Conservation (phyloP, 768 basidiomycete species). For the Tylopilus rubrobrunneus region DNA sequence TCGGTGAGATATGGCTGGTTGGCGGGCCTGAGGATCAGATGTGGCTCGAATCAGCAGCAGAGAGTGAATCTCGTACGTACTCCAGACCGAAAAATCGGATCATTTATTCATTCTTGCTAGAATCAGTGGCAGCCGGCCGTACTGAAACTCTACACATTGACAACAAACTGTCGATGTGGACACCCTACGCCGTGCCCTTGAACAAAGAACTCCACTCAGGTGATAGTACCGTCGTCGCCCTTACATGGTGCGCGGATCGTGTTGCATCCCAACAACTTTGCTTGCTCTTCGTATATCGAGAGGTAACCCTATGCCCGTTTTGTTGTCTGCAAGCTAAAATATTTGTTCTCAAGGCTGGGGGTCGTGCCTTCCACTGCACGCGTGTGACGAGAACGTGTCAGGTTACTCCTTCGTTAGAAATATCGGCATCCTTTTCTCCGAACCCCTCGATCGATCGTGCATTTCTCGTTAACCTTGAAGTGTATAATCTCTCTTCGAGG, state of each 20-base stretch:
- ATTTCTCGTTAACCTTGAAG: constrained; percentile 53
- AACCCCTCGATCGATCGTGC: constrained; percentile 43
- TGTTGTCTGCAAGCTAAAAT: not conserved
- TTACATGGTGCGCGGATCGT: constrained; percentile 51
- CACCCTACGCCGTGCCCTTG: constrained; percentile 47
- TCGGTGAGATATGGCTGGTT: constrained; percentile 73
- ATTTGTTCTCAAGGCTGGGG: constrained; percentile 37
- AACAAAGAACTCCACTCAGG: constrained; percentile 40
- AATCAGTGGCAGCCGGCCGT: constrained; percentile 9
- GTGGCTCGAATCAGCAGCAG: constrained; percentile 40
- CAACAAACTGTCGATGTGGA: constrained; percentile 50
- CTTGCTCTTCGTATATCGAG: constrained; percentile 65
- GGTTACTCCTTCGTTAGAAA: constrained; percentile 55
- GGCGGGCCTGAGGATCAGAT: constrained; percentile 57
- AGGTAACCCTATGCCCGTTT: constrained; percentile 35
- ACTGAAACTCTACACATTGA: constrained; percentile 41
- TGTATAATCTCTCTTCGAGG: constrained; percentile 47
- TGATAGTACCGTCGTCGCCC: constrained; percentile 45
- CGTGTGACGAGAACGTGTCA: constrained; percentile 53
- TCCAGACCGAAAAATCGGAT: not conserved
- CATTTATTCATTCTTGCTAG: constrained; percentile 13
- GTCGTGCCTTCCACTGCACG: constrained; percentile 53
- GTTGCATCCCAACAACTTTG: constrained; percentile 49
- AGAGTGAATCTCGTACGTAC: constrained; percentile 19
- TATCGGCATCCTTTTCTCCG: constrained; percentile 50